phyloP scores from a whole-genome alignment of 78 protist species.

The Pirum gemmata region DNA sequence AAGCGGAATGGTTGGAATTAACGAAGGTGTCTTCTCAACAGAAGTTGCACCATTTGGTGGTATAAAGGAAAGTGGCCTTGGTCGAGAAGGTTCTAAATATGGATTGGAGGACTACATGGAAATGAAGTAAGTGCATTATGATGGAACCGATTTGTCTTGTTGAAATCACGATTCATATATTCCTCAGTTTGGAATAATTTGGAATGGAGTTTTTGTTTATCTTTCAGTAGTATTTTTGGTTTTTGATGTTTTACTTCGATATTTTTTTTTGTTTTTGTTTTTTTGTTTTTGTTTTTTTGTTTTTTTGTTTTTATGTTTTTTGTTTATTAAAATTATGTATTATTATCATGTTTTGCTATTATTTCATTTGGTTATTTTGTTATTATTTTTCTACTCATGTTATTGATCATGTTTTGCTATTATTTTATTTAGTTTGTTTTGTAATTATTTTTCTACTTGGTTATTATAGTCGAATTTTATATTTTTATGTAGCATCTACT shows the following conservation, averaged over 20 bases:
- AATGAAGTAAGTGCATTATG: conserved; percentile 50
- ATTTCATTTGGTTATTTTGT: no score
- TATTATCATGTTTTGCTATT: no score
- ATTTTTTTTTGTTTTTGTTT: background rate
- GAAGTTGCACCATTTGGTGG: conserved; percentile 63
- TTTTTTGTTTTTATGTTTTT: background rate
- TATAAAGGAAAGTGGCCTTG: conserved; percentile 52
- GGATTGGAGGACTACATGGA: conserved; percentile 47
- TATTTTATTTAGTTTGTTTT: no score
- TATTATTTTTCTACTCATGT: no score
- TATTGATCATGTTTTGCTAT: no score
- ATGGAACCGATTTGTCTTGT: background rate
- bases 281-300: background rate
- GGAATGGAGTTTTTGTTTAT: background rate
- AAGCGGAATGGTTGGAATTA: conserved; percentile 56
- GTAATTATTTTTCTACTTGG: background rate
- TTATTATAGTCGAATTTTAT: background rate
- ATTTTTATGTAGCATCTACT: no score
- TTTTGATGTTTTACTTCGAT: background rate
- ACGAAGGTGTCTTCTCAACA: conserved; percentile 48
- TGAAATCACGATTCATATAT: no score
- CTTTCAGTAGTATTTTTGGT: background rate
- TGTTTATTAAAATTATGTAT: no score
- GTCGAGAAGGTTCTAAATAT: conserved; percentile 52
- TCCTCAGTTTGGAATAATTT: background rate